These are phyloP conservation scores for Clonostachys rosea DNA, from an alignment of 2,329 filamentous ascomycete genomes.

Conservation along the genomic window DNA sequence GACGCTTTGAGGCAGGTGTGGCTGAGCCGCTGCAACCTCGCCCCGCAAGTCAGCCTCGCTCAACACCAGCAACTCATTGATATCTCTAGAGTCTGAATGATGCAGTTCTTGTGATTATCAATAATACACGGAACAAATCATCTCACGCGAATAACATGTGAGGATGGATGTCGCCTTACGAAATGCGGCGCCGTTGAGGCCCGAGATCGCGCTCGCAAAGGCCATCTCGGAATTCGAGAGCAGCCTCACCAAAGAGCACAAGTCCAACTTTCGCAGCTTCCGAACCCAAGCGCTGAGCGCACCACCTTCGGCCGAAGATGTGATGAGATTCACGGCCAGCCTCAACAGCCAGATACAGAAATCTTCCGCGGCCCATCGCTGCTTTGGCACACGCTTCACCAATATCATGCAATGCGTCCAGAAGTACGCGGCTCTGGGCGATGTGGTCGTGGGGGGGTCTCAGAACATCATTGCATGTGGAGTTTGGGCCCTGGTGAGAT, in stretches of 20 bases:
- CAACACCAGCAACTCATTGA: no score
- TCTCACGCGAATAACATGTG: no score
- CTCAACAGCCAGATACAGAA: background rate
- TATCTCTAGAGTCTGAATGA: no score
- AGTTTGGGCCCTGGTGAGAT: constrained; percentile 33
- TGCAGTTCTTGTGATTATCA: no score
- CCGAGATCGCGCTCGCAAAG: background rate
- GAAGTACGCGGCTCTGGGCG: background rate
- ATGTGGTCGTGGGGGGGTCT: constrained; percentile 24
- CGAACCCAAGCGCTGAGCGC: background rate
- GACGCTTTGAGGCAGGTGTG: no score
- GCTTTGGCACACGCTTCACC: background rate
- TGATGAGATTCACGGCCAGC: background rate
- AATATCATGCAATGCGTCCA: background rate
- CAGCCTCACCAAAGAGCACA: background rate
- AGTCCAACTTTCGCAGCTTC: background rate
- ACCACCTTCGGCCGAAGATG: background rate
- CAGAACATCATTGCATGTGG: constrained; percentile 36
- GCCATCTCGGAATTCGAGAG: background rate
- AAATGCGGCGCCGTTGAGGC: background rate
- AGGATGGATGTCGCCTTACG: background rate
- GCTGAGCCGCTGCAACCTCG: no score
- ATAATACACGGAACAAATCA: no score
- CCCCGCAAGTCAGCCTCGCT: no score
- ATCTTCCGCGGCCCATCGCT: background rate